phyloP scores from a whole-genome alignment of 2,329 filamentous ascomycete species.

The Furcasterigmium furcatum region DNA sequence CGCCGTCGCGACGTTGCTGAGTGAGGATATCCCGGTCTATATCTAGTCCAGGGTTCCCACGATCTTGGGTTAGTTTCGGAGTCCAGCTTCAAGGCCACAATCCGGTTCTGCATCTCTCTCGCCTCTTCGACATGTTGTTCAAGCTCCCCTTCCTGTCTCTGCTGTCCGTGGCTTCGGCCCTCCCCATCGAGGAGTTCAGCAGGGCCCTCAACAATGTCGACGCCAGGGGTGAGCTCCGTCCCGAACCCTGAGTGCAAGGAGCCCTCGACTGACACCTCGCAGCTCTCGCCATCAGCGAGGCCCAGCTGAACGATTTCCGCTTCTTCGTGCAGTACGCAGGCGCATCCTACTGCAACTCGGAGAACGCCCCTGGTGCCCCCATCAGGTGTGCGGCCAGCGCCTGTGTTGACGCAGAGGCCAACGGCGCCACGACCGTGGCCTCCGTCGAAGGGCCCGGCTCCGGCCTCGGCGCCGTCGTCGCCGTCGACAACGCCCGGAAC shows the following conservation, averaged over 20 bases:
- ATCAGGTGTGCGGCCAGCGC: conserved; percentile 38
- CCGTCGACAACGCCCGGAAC: conserved; percentile 41
- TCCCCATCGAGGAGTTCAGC: conserved; percentile 6
- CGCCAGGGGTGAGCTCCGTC: conserved; percentile 26
- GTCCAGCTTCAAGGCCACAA: conserved; percentile 15
- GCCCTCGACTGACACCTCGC: neutral
- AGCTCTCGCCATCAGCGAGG: conserved; percentile 18
- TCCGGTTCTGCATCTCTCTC: neutral
- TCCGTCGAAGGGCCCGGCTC: conserved; percentile 35
- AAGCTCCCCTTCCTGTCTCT: conserved; percentile 11
- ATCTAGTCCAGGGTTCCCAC: neutral
- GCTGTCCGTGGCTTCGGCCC: conserved; percentile 10
- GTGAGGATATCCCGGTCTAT: too few relatives aligned
- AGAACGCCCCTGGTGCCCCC: conserved; percentile 28
- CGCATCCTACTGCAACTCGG: conserved; percentile 52
- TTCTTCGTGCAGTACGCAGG: conserved; percentile 50
- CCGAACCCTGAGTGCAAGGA: too few relatives aligned
- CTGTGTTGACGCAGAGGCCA: conserved; percentile 40
- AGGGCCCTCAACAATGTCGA: conserved; percentile 17
- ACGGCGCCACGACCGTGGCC: conserved; percentile 38
- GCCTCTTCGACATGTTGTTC: conserved; percentile 8
- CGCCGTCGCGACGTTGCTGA: too few relatives aligned
- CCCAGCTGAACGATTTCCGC: conserved; percentile 34
- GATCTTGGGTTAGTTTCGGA: conserved; percentile 1
- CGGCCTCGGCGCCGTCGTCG: conserved; percentile 48